Percentiles rank a stretch among this genome's conserved stretches.
Evolutionary conservation across 2,329 filamentous ascomycete species (phyloP).

Genomic region (Coniochaeta prunicola): DNA sequence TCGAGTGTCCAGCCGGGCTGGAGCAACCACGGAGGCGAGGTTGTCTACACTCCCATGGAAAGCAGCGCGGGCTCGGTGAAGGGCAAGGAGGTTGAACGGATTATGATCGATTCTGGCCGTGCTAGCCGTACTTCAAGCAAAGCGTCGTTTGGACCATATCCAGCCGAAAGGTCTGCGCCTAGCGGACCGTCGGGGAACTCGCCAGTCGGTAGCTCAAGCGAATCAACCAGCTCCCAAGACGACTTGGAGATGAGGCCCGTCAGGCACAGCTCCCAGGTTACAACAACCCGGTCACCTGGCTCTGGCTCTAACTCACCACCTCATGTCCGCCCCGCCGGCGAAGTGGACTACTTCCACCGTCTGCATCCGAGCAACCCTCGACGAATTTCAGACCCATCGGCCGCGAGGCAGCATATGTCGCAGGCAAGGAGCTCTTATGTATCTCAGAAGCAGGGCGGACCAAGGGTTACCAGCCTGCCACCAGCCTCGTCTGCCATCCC

Average conservation of each 20-base stretch:
- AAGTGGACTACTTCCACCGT: slow-evolving; percentile 14
- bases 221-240: slow-evolving; percentile 30
- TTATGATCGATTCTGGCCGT: slow-evolving; percentile 22
- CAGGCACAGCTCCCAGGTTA: slow-evolving; percentile 8
- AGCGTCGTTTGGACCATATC: slow-evolving; percentile 19
- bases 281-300: slow-evolving; percentile 6
- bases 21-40: slow-evolving; percentile 20
- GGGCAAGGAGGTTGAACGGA: slow-evolving; percentile 33
- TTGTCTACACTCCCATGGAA: slow-evolving; percentile 19
- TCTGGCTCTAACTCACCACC: background rate
- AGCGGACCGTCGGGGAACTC: slow-evolving; percentile 12
- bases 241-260: slow-evolving; percentile 29
- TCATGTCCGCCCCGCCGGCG: slow-evolving; percentile 5
- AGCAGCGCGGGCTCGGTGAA: slow-evolving; percentile 22
- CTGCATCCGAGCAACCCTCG: slow-evolving; percentile 17
- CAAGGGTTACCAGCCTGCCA: slow-evolving; percentile 6
- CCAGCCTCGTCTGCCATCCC: slow-evolving; percentile 12
- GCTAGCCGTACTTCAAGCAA: slow-evolving; percentile 30
- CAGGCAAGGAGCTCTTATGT: slow-evolving; percentile 5
- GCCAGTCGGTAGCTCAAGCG: slow-evolving; percentile 27
- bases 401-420: slow-evolving; percentile 8
- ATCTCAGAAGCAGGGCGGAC: slow-evolving; percentile 1
- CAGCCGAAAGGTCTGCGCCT: slow-evolving; percentile 4
- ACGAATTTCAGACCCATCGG: slow-evolving; percentile 11
- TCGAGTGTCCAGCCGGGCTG: slow-evolving; percentile 25